Conservation (phyloP, 805 yeast species). For the Kazachstania kunashirensis region DNA sequence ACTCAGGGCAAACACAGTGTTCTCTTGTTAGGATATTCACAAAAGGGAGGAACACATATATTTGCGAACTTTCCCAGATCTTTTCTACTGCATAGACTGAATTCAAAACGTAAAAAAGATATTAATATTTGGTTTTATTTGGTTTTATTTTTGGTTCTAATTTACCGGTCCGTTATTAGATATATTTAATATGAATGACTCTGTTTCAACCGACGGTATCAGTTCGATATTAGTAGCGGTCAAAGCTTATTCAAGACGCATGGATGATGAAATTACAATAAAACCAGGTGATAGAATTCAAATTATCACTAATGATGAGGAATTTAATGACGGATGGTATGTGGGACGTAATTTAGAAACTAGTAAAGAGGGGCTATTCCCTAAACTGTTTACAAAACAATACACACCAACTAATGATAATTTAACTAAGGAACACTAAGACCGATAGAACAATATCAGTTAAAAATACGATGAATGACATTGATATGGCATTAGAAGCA, state of each 20-base stretch:
- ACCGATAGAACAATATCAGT: slow-evolving; percentile 17
- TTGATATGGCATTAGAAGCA: slow-evolving; percentile 62
- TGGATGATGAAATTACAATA: slow-evolving; percentile 81
- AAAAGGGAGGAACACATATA: too few species aligned
- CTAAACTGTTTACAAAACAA: slow-evolving; percentile 70
- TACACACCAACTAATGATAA: slow-evolving; percentile 16
- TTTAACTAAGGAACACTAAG: not conserved
- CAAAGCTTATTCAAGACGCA: slow-evolving; percentile 75
- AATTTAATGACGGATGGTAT: slow-evolving; percentile 95
- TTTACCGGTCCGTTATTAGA: too few species aligned
- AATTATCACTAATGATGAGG: slow-evolving; percentile 84
- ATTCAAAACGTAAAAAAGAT: too few species aligned
- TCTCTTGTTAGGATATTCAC: too few species aligned
- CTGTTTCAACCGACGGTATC: too few species aligned
- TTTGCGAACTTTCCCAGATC: too few species aligned
- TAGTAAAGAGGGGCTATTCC: slow-evolving; percentile 75
- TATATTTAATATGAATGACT: too few species aligned
- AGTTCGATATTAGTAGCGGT: slow-evolving; percentile 42
- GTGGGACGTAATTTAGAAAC: slow-evolving; percentile 71
- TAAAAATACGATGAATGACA: slow-evolving; percentile 52
- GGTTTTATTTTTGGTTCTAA: too few species aligned
- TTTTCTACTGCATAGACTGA: too few species aligned
- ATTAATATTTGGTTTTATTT: too few species aligned
- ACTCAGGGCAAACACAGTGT: too few species aligned
- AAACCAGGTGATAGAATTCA: slow-evolving; percentile 76